Percentiles rank a stretch among this genome's conserved stretches.
These are phyloP conservation scores for Saksenaea oblongispora DNA, from an alignment of 371 early-diverging fungal genomes.

Conservation along the genomic window DNA sequence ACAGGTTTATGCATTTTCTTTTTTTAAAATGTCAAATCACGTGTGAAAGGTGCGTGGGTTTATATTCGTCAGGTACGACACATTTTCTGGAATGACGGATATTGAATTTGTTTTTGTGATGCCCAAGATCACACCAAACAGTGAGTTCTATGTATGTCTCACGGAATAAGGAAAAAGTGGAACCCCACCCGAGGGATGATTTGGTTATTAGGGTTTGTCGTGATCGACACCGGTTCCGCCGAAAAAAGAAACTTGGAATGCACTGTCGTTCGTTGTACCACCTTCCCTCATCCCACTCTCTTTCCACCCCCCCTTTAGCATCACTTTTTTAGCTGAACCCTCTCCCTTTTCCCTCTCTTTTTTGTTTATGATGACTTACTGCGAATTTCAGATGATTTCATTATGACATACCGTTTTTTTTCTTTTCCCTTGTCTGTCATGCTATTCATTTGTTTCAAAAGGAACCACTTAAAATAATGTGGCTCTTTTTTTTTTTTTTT, in stretches of 20 bases:
- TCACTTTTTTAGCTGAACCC: neutral
- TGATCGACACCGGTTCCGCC: neutral
- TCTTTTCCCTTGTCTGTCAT: too few relatives aligned
- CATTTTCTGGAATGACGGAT: conserved; percentile 4
- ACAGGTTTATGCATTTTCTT: neutral
- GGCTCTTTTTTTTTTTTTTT: too few relatives aligned
- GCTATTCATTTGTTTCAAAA: too few relatives aligned
- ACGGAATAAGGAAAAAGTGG: conserved; percentile 6
- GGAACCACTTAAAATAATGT: too few relatives aligned
- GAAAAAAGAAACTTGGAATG: conserved; percentile 4
- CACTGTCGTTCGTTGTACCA: neutral
- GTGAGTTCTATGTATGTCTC: neutral
- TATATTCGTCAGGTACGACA: neutral
- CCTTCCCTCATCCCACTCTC: neutral
- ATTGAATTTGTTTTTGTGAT: neutral
- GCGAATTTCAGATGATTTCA: too few relatives aligned
- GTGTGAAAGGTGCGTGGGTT: neutral
- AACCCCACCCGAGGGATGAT: neutral
- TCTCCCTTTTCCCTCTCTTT: neutral
- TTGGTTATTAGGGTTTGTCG: neutral
- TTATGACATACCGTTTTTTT: too few relatives aligned
- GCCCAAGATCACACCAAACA: neutral
- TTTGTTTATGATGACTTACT: too few relatives aligned
- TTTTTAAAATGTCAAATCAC: neutral
- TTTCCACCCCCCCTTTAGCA: too few relatives aligned